Evolutionary conservation across 2,329 filamentous ascomycete genomes (phyloP).

Genomic region (Leptodontidium sp.): DNA sequence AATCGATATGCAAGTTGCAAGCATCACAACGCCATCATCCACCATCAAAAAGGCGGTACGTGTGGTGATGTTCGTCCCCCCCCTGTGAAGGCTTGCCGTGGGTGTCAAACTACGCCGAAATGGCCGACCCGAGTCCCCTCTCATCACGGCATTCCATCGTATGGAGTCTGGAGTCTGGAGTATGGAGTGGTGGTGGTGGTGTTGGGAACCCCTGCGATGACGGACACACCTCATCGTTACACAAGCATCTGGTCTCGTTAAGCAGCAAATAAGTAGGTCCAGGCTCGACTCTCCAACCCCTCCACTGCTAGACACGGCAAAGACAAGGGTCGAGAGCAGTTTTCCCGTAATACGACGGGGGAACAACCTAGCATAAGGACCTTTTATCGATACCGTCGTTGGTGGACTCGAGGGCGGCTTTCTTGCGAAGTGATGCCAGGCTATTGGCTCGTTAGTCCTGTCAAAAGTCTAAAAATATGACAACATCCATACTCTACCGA

Average conservation of each 20-base stretch:
- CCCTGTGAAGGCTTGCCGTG: conserved; percentile 2
- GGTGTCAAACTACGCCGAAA: conserved; percentile 7
- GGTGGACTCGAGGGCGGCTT: neutral
- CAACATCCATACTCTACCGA: neutral
- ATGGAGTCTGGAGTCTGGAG: neutral
- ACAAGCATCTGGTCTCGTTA: neutral
- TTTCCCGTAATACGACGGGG: neutral
- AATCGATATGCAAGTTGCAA: neutral
- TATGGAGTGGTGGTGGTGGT: too few species aligned
- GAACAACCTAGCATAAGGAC: neutral
- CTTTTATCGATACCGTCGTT: neutral
- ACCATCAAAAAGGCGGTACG: conserved; percentile 1
- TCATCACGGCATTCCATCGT: neutral
- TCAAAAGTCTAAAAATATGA: conserved; percentile 12
- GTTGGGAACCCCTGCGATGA: neutral
- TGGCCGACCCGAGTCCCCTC: conserved; percentile 7
- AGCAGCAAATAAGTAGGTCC: too few species aligned
- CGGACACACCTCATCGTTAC: neutral
- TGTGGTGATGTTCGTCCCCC: neutral
- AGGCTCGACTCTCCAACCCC: neutral
- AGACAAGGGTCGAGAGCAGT: neutral
- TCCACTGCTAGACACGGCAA: neutral
- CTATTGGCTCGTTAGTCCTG: neutral
- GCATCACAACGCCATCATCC: neutral
- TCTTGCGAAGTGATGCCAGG: neutral